These are phyloP conservation scores for Termitomyces sp. DNA, from an alignment of 768 basidiomycete genomes.

Conservation along the genomic window DNA sequence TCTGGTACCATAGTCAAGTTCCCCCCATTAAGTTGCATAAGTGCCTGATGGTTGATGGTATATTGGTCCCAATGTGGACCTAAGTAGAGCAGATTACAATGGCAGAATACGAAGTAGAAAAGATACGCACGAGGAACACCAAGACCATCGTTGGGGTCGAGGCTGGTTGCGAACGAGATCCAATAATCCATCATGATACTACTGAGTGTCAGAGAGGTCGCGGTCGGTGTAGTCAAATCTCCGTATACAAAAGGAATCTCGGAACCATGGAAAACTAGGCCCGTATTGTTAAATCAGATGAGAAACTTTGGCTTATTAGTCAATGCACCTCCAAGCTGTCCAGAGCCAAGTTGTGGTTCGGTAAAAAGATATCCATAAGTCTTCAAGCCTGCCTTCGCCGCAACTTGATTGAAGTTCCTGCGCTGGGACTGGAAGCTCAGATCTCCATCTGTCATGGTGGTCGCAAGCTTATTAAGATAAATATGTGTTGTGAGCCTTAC, in stretches of 20 bases:
- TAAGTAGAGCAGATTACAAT: conserved; percentile 2
- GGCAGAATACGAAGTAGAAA: neutral
- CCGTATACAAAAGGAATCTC: conserved; percentile 28
- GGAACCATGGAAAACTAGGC: conserved; percentile 22
- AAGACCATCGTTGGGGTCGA: conserved; percentile 38
- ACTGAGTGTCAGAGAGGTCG: conserved; percentile 21
- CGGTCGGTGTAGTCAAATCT: conserved; percentile 6
- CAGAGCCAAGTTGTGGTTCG: conserved; percentile 20
- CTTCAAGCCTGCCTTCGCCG: conserved; percentile 24
- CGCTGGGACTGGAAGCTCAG: conserved; percentile 28
- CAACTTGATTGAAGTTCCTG: conserved; percentile 27
- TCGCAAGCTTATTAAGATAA: neutral
- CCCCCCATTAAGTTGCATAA: conserved; percentile 23
- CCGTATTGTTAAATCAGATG: neutral
- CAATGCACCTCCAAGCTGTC: conserved; percentile 6
- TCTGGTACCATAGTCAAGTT: conserved; percentile 22
- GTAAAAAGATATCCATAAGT: conserved; percentile 34
- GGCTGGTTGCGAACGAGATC: conserved; percentile 38
- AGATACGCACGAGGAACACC: conserved; percentile 24
- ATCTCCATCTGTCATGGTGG: conserved; percentile 21
- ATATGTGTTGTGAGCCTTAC: conserved; percentile 9
- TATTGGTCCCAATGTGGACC: conserved; percentile 18
- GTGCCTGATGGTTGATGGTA: conserved; percentile 11
- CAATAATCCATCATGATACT: conserved; percentile 36
- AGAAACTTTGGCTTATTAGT: neutral